Evolutionary conservation across 2,329 filamentous ascomycete species (phyloP), one percentile per base, ranked within the genome.

Genomic region (Claviceps spartinae): DNA sequence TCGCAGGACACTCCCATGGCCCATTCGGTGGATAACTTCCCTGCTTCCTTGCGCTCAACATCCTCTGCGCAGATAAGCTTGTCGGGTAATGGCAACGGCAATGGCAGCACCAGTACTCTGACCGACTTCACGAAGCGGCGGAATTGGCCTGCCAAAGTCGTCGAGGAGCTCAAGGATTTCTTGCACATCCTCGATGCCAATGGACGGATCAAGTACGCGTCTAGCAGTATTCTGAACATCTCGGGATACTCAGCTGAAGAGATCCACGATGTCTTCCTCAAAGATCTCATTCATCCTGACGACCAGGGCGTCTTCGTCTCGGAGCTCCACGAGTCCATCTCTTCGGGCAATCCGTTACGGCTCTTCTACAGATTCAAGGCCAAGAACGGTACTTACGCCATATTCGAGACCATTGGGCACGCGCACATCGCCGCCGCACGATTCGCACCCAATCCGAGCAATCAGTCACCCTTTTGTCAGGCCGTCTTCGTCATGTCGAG

Each of bases 401-500:
- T 96, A 52, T 88, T 97, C 63, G 91, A 97, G 69, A 83, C 87
- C n/a, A 83, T 91, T 59, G 91, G 91, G 48, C 91, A 96, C 64
- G 86, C 89, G 13, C 91, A 97, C 69, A 83, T 95, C 55, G 85
- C 85, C 38, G 80, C 77, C 20, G 82, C 86, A 57, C 77, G 77
- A 54, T 79, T 79, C 55, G 74, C 77, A 13, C 79, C 79, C 26
- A 82, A 81, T 54, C 77, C 79, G 1, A 76, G 77, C 57, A 83
- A 83, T 57, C 75, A 81, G 54, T 77, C 81, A 2, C 78, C 82
- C 1, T 85, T 86, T 59, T 96, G 89, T 65, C 82, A 88, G 60
- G 90, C 90, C 40, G 88, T 96, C 60, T 96, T 96, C 65, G 86
- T 97, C 74, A 91, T 95, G 82, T 83, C 88, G 8, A 79, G 90